Conservation (phyloP, 2,329 filamentous ascomycete species). For the Trichoderma aggressivum region DNA sequence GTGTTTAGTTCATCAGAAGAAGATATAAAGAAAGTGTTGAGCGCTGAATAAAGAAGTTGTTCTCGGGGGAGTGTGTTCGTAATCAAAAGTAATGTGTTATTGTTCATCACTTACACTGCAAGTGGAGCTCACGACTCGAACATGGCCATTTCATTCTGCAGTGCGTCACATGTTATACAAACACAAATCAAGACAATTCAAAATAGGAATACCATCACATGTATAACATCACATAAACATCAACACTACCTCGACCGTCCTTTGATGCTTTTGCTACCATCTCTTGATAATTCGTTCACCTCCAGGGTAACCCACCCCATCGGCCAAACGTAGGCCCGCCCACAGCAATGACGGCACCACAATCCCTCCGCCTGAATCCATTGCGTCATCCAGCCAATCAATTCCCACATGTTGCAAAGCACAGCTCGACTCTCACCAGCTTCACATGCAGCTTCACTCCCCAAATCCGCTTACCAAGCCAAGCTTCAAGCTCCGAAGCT, state of each 20-base stretch:
- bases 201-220: neutral
- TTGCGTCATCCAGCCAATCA: constrained; percentile 22
- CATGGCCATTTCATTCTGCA: neutral
- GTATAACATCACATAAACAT: neutral
- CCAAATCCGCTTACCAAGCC: neutral
- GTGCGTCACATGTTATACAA: neutral
- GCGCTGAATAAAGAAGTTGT: neutral
- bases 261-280: too few relatives aligned
- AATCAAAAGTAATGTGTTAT: neutral
- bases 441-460: neutral
- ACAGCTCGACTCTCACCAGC: neutral
- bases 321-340: neutral
- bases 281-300: neutral
- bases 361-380: neutral
- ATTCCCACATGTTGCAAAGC: constrained; percentile 22
- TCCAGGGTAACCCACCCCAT: neutral
- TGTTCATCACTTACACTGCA: neutral
- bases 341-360: neutral
- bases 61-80: neutral
- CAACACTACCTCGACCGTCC: neutral
- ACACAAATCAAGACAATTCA: neutral
- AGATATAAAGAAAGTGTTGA: neutral
- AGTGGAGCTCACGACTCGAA: neutral
- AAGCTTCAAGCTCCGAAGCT: neutral
- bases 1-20: neutral